Evolutionary conservation across 768 basidiomycete genomes (phyloP), one percentile per base, ranked within the genome.

Genomic region (Auriscalpium vulgare): DNA sequence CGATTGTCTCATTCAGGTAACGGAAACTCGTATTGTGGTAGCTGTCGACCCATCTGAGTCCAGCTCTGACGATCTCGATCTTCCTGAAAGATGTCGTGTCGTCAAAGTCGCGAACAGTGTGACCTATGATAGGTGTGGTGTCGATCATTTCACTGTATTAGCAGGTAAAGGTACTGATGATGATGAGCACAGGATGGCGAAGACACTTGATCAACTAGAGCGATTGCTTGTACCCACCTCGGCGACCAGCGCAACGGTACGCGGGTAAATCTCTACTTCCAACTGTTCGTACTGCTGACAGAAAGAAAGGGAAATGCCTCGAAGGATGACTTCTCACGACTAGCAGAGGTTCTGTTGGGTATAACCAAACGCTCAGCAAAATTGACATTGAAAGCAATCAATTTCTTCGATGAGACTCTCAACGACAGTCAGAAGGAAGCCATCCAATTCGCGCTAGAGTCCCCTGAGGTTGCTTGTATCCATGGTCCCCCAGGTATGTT

Each of bases 41-140:
- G 91, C 93, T 5, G 72, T 92, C 16, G 85, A 90, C 64, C 68
- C 79, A 11, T 76, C 81, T 14, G 85, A 87, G 50, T 73, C 77
- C 2, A 72, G 71, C 36, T 75, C 77, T 50, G 79, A 82, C 47
- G 87, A 90, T 50, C 71, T 90, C 11, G 88, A 92, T 63, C 67
- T 97, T 0, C 91, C 93, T 7, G 92, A 95, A 63, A 78, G 88
- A 50, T 91, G 92, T 70, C 78, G 90, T 16, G 72, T 94, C 51
- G 67, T 97, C 51, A 97, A 97, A 66, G 76, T 95, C 2, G 93
- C 93, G 11, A 97, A 97, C 63, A 92, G 85, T 54, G 84, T 91
- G 14, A 98, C 95, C 0, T 94, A 89, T 67, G 91, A 94, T 63
- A 79, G 94, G 89, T 83, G 66, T 45, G 59, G 37, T 21, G 16